phyloP scores from a whole-genome alignment of 768 basidiomycete species.

The Mycena galericulata region DNA sequence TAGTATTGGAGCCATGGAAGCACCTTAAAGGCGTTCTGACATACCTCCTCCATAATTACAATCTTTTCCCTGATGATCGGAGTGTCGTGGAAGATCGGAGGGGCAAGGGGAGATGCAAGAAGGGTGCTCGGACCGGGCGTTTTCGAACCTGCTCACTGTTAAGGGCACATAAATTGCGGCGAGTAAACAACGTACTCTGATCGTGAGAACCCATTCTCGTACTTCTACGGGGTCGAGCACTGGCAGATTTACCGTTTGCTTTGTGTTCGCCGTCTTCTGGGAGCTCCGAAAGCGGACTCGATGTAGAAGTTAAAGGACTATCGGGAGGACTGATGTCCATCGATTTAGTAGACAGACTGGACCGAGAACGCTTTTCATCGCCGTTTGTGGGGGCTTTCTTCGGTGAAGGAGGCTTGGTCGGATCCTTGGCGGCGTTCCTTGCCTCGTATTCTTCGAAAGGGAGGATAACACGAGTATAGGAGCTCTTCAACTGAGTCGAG shows the following conservation, averaged over 20 bases:
- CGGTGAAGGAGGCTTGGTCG: constrained; percentile 37
- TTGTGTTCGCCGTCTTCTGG: constrained; percentile 80
- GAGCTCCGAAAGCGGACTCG: constrained; percentile 83
- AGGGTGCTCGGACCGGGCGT: constrained; percentile 41
- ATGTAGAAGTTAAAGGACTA: constrained; percentile 81
- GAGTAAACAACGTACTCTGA: constrained; percentile 50
- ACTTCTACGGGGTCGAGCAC: constrained; percentile 62
- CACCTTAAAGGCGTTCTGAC: constrained; percentile 37
- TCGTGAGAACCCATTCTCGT: constrained; percentile 66
- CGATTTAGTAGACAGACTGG: constrained; percentile 49
- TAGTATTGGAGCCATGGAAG: constrained; percentile 39
- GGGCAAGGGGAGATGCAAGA: constrained; percentile 48
- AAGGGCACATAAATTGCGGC: constrained; percentile 13
- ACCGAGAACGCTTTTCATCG: constrained; percentile 52
- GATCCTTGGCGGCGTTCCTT: constrained; percentile 29
- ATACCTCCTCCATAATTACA: constrained; percentile 71
- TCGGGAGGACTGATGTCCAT: constrained; percentile 71
- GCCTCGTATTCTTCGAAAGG: constrained; percentile 94
- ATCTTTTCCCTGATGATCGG: constrained; percentile 56
- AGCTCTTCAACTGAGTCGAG: constrained; percentile 89
- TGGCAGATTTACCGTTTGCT: constrained; percentile 56
- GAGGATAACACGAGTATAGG: constrained; percentile 90
- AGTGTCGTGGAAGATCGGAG: constrained; percentile 64
- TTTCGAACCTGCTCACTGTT: constrained; percentile 46
- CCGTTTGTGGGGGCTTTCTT: constrained; percentile 61